Conservation (phyloP, 768 basidiomycete species). For the Russula sp. region DNA sequence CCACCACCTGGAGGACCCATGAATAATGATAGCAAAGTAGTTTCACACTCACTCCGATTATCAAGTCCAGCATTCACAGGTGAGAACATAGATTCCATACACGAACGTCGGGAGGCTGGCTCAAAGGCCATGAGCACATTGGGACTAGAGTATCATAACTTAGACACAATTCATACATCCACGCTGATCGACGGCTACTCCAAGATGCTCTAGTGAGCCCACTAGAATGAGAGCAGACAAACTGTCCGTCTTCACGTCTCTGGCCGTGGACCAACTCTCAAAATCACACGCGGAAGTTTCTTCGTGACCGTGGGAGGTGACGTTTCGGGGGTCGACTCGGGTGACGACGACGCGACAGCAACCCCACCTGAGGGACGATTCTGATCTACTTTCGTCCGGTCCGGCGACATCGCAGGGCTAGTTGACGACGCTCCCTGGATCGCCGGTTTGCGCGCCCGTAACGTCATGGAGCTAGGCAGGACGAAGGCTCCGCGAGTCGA, state of each 20-base stretch:
- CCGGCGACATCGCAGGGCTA: constrained; percentile 1
- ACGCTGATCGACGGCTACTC: neutral
- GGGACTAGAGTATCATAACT: neutral
- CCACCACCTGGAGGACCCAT: too few species aligned
- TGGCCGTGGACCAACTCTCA: constrained; percentile 22
- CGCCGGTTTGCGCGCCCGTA: constrained; percentile 15
- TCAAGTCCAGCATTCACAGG: neutral
- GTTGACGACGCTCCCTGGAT: neutral
- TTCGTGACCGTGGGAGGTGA: constrained; percentile 1
- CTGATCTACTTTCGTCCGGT: constrained; percentile 4
- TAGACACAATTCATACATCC: neutral
- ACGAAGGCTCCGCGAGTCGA: constrained; percentile 7
- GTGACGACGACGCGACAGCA: neutral
- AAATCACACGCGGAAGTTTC: constrained; percentile 22
- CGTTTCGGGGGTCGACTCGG: constrained; percentile 7
- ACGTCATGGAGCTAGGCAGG: constrained; percentile 18
- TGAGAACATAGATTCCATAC: too few species aligned
- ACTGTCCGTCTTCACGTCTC: neutral
- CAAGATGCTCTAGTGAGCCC: neutral
- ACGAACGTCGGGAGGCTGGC: neutral
- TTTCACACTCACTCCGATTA: neutral
- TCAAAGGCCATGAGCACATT: too few species aligned
- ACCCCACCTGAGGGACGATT: neutral
- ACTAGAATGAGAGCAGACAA: neutral
- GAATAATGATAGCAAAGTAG: too few species aligned